A percentile compares a stretch with the other conserved stretches of the same genome.
Evolutionary conservation across 768 basidiomycete genomes (phyloP).

Genomic region (Brasilioporus rufonigricans): DNA sequence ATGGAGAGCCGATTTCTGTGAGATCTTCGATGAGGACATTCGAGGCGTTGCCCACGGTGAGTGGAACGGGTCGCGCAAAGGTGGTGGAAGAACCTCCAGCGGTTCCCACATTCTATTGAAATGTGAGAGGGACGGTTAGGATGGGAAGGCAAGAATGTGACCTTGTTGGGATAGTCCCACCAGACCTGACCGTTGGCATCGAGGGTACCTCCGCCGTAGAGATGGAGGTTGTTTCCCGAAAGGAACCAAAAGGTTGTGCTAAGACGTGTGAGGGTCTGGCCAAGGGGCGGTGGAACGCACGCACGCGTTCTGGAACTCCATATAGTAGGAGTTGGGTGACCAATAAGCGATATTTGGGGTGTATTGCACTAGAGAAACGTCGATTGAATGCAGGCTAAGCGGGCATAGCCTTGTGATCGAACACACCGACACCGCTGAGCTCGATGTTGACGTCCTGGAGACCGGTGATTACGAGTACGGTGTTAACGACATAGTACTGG

Average conservation of each 20-base stretch:
- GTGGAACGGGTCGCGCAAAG: constrained; percentile 44
- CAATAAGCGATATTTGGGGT: constrained; percentile 43
- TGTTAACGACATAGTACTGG: constrained; percentile 37
- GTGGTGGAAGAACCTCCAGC: constrained; percentile 42
- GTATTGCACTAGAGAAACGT: constrained; percentile 27
- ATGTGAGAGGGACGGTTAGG: background rate
- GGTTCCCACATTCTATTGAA: constrained; percentile 34
- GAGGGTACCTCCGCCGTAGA: constrained; percentile 43
- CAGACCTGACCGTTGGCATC: constrained; percentile 49
- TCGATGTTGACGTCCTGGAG: constrained; percentile 39
- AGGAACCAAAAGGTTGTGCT: constrained; percentile 43
- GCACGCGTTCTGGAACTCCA: constrained; percentile 45
- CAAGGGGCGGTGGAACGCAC: background rate
- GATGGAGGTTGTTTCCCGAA: constrained; percentile 34
- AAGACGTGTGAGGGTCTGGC: background rate
- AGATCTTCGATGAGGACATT: constrained; percentile 41
- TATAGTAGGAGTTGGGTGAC: constrained; percentile 37
- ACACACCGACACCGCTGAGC: constrained; percentile 36
- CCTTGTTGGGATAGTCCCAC: constrained; percentile 32
- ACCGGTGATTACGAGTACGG: constrained; percentile 37
- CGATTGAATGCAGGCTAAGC: background rate
- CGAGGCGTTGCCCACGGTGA: constrained; percentile 42
- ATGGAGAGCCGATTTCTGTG: constrained; percentile 38
- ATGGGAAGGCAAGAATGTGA: constrained; percentile 9
- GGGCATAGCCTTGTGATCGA: constrained; percentile 4